Base-by-base conservation (phyloP, 1,284 basidiomycete species). In the Papiliotrema nemorosa region DNA sequence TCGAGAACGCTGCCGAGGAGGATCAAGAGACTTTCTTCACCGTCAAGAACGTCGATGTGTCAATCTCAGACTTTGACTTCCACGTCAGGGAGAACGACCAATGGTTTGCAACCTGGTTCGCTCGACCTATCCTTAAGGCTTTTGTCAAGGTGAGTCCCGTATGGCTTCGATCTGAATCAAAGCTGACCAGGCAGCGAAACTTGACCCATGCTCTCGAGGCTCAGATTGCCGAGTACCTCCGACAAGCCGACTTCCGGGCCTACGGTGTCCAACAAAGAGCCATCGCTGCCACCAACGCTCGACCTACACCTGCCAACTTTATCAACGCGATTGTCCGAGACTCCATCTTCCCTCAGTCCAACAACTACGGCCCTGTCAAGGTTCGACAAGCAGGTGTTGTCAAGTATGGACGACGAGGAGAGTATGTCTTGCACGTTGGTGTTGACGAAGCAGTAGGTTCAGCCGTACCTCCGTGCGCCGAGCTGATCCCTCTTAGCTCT, bases 21-120 rank as follows among this genome's bases (percentile, higher is more conserved):
- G 76, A 78, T 56, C 59, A 64, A 44, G 76, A 78, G 67, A 70
- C 73, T 14, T 78, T 75, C 75, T 78, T 78, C 67, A 72, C 69
- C 54, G 73, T 78, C 58, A 74, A 76, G 61, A 66, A 72, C 47
- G 77, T 78, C 52, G 64, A 73, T 34, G 76, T 78, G 52, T 67
- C 69, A 55, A 70, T 77, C 55, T 52, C 62, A 33, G 67, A 62
- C 40, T 71, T 76, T 57, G 62, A 73, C 54, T 73, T 69, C 60
- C 49, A 62, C 31, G 62, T 74, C 53, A 62, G 62, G 45, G 65
- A 69, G 52, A 70, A 72, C 62, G 47, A 58, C 42, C 58, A 62
- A 43, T 70, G 69, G 69, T 57, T 69, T 26, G 63, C 63, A 20
- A 65, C 62, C 37, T 72, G 68, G 72, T 66, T 70, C 54, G 65